Evolutionary conservation across 2,329 filamentous ascomycete genomes (phyloP).

Genomic region (Pseudogymnoascus sp.): DNA sequence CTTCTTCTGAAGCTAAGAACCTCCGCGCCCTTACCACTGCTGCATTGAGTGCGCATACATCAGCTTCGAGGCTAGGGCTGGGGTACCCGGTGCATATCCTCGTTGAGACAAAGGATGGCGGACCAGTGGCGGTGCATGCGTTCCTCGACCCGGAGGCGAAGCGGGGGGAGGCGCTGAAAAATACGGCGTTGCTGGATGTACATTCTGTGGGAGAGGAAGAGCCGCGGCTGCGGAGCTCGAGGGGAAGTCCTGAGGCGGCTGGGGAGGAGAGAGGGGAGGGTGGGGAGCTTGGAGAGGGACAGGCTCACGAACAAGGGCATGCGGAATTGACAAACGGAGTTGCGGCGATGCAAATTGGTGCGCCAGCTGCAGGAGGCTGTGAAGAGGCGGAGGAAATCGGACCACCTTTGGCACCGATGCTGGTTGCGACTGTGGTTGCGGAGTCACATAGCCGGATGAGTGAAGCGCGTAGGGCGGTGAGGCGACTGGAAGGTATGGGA

Average conservation of each 20-base stretch:
- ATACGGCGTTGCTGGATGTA: constrained; percentile 15
- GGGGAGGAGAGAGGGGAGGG: background rate
- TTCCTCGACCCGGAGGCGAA: constrained; percentile 33
- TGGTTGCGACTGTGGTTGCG: constrained; percentile 47
- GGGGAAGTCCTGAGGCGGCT: background rate
- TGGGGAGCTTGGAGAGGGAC: background rate
- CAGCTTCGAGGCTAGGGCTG: constrained; percentile 43
- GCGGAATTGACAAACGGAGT: background rate
- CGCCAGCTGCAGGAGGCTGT: constrained; percentile 1
- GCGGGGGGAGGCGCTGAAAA: constrained; percentile 10
- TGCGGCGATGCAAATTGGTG: background rate
- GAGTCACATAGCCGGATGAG: constrained; percentile 36
- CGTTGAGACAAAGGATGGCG: constrained; percentile 41
- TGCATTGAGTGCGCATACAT: constrained; percentile 44
- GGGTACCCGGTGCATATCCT: constrained; percentile 48
- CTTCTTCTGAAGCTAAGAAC: constrained; percentile 12
- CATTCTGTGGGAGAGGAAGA: background rate
- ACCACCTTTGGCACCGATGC: constrained; percentile 37
- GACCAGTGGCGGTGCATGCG: constrained; percentile 33
- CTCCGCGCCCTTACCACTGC: constrained; percentile 44
- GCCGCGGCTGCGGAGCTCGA: background rate
- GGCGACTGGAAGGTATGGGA: constrained; percentile 45
- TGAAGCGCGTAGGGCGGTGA: constrained; percentile 45
- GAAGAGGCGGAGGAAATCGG: constrained; percentile 11
- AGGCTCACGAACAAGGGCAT: background rate